Evolutionary conservation across 2,329 filamentous ascomycete genomes (phyloP).

Genomic region (Myriosclerotinia scirpicola): DNA sequence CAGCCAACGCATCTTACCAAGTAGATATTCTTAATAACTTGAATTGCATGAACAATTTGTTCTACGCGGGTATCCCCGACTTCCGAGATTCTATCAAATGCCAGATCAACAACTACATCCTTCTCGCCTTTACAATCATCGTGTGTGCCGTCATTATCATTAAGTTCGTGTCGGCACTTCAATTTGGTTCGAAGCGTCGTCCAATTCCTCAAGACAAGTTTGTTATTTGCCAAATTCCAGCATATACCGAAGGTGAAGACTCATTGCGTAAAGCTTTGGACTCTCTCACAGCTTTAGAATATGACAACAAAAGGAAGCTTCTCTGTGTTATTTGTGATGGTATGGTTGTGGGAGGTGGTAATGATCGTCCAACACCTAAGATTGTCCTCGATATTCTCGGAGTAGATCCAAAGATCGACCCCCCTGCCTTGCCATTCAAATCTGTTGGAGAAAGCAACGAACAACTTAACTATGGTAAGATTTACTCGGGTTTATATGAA

Average conservation of each 20-base stretch:
- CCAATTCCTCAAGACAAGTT: conserved; percentile 96
- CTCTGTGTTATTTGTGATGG: conserved; percentile 97
- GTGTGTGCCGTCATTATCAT: conserved; percentile 75
- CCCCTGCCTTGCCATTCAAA: conserved; percentile 90
- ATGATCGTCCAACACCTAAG: conserved; percentile 94
- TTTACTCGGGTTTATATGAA: conserved; percentile 97
- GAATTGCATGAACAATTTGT: conserved; percentile 79
- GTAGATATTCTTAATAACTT: conserved; percentile 62
- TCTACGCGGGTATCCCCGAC: conserved; percentile 80
- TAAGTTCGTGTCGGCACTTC: conserved; percentile 91
- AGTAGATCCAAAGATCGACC: conserved; percentile 94
- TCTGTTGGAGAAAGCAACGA: conserved; percentile 85
- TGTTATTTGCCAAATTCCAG: conserved; percentile 96
- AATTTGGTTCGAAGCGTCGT: conserved; percentile 87
- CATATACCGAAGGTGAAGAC: conserved; percentile 97
- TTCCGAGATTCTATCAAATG: conserved; percentile 77
- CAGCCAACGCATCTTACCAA: conserved; percentile 51
- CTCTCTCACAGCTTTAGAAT: conserved; percentile 89
- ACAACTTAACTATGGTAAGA: conserved; percentile 97
- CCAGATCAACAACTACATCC: conserved; percentile 85
- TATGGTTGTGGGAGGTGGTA: conserved; percentile 93
- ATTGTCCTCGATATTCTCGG: conserved; percentile 97
- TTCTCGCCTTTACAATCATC: conserved; percentile 83
- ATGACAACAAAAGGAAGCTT: conserved; percentile 97
- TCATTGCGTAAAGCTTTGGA: conserved; percentile 90